These are phyloP conservation scores for Arachis hypogaea DNA, from an alignment of 306 rosid species.

Conservation along the genomic window DNA sequence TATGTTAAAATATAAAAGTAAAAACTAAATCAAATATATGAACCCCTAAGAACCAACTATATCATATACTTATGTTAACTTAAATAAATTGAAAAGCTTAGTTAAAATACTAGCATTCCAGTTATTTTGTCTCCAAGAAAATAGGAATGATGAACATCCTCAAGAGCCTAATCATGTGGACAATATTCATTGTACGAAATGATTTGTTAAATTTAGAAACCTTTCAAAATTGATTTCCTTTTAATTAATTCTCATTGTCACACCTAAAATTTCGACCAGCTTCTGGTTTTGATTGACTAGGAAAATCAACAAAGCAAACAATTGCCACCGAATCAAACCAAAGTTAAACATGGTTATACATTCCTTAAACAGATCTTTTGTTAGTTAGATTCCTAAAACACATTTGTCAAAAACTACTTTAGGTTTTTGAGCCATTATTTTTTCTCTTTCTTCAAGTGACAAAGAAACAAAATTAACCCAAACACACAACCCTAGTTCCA, in stretches of 20 bases:
- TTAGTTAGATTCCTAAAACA: constrained; percentile 41
- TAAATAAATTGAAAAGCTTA: no score
- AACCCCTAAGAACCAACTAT: no score
- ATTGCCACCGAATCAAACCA: constrained; percentile 49
- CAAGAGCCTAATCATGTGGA: constrained; percentile 25
- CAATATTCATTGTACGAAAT: constrained; percentile 14
- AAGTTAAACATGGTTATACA: constrained; percentile 36
- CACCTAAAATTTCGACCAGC: constrained; percentile 56
- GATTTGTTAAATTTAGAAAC: constrained; percentile 25
- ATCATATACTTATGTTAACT: no score
- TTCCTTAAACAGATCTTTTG: constrained; percentile 55
- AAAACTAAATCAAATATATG: no score
- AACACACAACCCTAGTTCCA: background rate
- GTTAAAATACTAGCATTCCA: background rate
- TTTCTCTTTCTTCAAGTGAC: constrained; percentile 38
- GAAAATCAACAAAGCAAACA: constrained; percentile 37
- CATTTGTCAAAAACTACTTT: constrained; percentile 54
- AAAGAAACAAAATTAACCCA: background rate
- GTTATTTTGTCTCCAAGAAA: constrained; percentile 32
- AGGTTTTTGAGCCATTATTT: constrained; percentile 49
- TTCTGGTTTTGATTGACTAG: constrained; percentile 54
- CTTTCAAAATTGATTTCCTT: constrained; percentile 18
- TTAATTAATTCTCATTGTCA: constrained; percentile 31
- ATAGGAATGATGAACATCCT: constrained; percentile 29
- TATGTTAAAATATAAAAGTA: no score